Conservation (phyloP, 495 filamentous ascomycete genomes). For the Lindgomyces ingoldianus region DNA sequence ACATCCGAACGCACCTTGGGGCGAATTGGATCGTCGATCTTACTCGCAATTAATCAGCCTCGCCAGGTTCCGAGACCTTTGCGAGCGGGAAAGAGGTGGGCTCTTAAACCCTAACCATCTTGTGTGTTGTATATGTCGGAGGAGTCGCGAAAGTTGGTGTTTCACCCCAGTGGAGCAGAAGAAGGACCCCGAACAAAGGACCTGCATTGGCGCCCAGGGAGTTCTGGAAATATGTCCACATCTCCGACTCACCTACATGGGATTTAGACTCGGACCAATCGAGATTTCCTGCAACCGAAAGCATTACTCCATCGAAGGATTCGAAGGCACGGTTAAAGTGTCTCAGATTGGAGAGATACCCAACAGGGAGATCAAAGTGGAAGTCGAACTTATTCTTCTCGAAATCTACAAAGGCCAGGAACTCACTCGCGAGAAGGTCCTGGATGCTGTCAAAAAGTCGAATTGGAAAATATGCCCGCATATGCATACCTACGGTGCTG, state of each 20-base stretch:
- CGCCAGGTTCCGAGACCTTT: not conserved
- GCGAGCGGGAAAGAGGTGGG: not conserved
- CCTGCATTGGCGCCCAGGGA: slow-evolving; percentile 6
- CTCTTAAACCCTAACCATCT: not conserved
- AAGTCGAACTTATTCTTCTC: not conserved
- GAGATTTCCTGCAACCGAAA: not conserved
- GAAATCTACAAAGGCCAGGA: not conserved
- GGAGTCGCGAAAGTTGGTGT: not conserved
- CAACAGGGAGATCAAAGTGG: not conserved
- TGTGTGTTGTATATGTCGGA: slow-evolving; percentile 4
- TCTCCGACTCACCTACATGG: not conserved
- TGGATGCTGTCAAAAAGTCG: not conserved
- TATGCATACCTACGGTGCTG: not conserved
- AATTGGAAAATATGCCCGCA: not conserved
- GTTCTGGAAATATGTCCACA: slow-evolving; percentile 17
- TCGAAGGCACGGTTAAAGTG: not conserved
- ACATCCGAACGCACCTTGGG: not conserved
- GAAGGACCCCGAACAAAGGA: slow-evolving; percentile 6
- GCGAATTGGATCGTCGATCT: slow-evolving; percentile 1
- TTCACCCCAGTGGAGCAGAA: slow-evolving; percentile 3
- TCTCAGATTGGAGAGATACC: not conserved
- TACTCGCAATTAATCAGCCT: slow-evolving; percentile 1
- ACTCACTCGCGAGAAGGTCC: not conserved
- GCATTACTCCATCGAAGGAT: not conserved
- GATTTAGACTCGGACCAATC: not conserved